Evolutionary conservation across 2,329 filamentous ascomycete species (phyloP).

Genomic region (Magnaporthiopsis incrustans): DNA sequence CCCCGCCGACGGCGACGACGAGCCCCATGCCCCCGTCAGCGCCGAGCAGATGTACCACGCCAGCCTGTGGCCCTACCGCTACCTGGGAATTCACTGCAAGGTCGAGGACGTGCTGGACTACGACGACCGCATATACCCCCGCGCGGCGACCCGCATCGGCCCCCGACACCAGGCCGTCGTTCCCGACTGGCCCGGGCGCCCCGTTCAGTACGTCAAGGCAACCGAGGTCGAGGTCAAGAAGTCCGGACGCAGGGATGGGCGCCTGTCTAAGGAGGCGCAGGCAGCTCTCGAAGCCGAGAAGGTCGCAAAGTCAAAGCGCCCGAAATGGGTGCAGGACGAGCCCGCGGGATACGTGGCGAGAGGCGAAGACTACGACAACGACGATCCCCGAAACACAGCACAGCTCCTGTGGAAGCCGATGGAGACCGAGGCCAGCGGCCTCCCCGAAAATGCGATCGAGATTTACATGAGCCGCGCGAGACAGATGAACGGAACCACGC

Average conservation of each 20-base stretch:
- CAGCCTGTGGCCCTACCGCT: slow-evolving; percentile 92
- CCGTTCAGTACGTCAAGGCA: slow-evolving; percentile 85
- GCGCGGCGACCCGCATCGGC: slow-evolving; percentile 85
- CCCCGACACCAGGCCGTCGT: slow-evolving; percentile 87
- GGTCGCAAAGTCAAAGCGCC: slow-evolving; percentile 67
- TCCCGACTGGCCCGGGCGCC: slow-evolving; percentile 73
- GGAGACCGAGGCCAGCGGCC: slow-evolving; percentile 34
- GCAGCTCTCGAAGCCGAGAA: slow-evolving; percentile 78
- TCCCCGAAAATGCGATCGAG: slow-evolving; percentile 54
- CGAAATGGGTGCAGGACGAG: slow-evolving; percentile 90
- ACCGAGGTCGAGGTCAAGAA: slow-evolving; percentile 74
- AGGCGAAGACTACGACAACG: slow-evolving; percentile 66
- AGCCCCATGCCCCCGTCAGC: slow-evolving; percentile 52
- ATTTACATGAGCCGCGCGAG: slow-evolving; percentile 68
- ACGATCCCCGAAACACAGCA: slow-evolving; percentile 68
- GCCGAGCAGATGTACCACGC: slow-evolving; percentile 87
- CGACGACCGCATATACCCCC: slow-evolving; percentile 94
- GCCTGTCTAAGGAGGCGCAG: slow-evolving; percentile 70
- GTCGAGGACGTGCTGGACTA: slow-evolving; percentile 94
- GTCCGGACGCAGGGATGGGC: slow-evolving; percentile 68
- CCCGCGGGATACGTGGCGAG: slow-evolving; percentile 77
- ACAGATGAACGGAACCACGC: slow-evolving; percentile 41
- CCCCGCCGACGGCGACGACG: slow-evolving; percentile 52
- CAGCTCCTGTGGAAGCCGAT: slow-evolving; percentile 74
- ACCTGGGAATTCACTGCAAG: slow-evolving; percentile 90